phyloP scores from a whole-genome alignment of 441 rosid genomes.

The Omphalea diandra region DNA sequence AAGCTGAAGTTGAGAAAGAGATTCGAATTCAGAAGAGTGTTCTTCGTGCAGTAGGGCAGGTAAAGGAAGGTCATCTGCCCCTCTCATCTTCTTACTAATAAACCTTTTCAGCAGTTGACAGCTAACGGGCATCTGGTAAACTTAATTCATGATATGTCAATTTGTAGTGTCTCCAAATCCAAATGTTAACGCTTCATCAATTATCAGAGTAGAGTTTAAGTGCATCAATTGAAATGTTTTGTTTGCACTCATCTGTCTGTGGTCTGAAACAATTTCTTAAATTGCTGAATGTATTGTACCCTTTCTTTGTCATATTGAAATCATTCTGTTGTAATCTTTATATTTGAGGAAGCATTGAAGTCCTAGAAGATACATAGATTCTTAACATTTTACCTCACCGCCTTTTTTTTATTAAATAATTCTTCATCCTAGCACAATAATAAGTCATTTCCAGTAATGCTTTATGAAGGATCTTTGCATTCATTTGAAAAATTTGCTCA shows the following conservation, averaged over 20 bases:
- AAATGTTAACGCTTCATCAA: background rate
- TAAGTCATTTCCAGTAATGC: too few relatives aligned
- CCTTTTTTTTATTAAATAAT: background rate
- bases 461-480: background rate
- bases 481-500: background rate
- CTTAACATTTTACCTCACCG: background rate
- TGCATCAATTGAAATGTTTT: slow-evolving; percentile 3
- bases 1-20: slow-evolving; percentile 81
- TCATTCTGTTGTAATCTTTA: background rate
- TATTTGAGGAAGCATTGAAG: slow-evolving; percentile 3
- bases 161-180: background rate
- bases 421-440: background rate
- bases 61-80: slow-evolving; percentile 28
- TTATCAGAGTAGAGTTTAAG: background rate
- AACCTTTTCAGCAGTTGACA: background rate
- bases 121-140: slow-evolving; percentile 8
- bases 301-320: background rate
- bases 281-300: background rate
- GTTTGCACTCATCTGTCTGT: background rate
- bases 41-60: slow-evolving; percentile 88
- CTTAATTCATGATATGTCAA: background rate
- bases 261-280: background rate
- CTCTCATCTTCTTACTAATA: background rate
- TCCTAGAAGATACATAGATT: background rate
- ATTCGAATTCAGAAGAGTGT: slow-evolving; percentile 64